Conservation (phyloP, 495 filamentous ascomycete species). For the Amorphotheca resinae region DNA sequence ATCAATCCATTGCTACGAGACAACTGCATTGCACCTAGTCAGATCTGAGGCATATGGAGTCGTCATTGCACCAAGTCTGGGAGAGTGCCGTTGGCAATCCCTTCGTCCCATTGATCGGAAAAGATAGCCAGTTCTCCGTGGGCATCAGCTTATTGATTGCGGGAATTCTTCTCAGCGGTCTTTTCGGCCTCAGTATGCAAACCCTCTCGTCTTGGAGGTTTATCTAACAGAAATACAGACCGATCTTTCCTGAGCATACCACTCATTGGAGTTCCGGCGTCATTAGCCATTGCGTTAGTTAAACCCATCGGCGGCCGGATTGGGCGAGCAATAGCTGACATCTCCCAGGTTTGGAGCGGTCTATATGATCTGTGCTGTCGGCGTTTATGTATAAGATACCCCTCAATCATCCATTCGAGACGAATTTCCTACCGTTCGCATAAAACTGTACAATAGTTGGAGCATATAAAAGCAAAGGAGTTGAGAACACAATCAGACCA, state of each 20-base stretch:
- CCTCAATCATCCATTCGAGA: slow-evolving; percentile 17
- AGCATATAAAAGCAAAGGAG: slow-evolving; percentile 18
- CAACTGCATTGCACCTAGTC: not conserved
- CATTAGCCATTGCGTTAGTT: slow-evolving; percentile 76
- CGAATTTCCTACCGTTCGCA: slow-evolving; percentile 14
- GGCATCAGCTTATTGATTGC: slow-evolving; percentile 65
- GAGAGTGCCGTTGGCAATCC: slow-evolving; percentile 74
- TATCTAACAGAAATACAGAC: slow-evolving; percentile 39
- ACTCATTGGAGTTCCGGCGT: slow-evolving; percentile 75
- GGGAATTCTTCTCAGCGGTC: slow-evolving; percentile 51
- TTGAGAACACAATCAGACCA: slow-evolving; percentile 11
- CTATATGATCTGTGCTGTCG: slow-evolving; percentile 95
- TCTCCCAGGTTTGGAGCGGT: slow-evolving; percentile 74
- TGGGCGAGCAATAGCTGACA: not conserved
- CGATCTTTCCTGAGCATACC: slow-evolving; percentile 69
- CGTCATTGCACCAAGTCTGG: slow-evolving; percentile 77
- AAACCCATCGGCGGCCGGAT: slow-evolving; percentile 1
- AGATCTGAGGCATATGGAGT: slow-evolving; percentile 38
- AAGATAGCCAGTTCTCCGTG: slow-evolving; percentile 71
- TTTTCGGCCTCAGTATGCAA: slow-evolving; percentile 73
- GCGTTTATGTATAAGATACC: slow-evolving; percentile 85
- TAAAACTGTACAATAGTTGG: slow-evolving; percentile 18
- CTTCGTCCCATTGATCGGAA: slow-evolving; percentile 68
- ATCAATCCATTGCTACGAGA: not conserved
- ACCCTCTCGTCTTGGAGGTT: not conserved